Conservation (phyloP, 2,329 filamentous ascomycete genomes). For the Colletotrichum higginsianum region DNA sequence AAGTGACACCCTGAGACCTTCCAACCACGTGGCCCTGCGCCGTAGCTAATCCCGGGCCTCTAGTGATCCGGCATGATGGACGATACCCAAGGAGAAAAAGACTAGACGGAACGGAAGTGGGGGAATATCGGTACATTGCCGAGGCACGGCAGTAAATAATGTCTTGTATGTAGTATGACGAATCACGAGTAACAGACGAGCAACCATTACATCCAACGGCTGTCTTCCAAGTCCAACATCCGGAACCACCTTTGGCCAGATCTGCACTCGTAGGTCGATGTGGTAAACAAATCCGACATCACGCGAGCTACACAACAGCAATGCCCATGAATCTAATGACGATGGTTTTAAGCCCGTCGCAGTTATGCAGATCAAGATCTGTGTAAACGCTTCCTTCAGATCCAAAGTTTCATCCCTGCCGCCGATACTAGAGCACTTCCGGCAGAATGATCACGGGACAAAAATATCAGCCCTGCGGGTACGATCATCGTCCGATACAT, state of each 20-base stretch:
- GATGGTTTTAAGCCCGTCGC: neutral
- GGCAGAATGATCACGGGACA: neutral
- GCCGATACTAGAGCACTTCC: neutral
- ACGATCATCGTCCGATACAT: conserved; percentile 11
- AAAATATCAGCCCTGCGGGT: conserved; percentile 14
- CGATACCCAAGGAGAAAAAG: neutral
- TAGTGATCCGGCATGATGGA: conserved; percentile 21
- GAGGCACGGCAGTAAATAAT: conserved; percentile 5
- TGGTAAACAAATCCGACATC: too few species aligned
- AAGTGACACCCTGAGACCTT: conserved; percentile 28
- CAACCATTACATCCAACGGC: neutral
- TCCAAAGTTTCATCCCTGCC: neutral
- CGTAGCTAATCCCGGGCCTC: neutral
- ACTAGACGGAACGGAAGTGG: neutral
- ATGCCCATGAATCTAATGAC: conserved; percentile 12
- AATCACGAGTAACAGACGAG: conserved; percentile 30
- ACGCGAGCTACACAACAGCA: too few species aligned
- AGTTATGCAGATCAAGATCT: neutral
- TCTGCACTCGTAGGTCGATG: too few species aligned
- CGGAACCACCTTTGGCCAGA: neutral
- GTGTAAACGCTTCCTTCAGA: neutral
- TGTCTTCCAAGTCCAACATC: neutral
- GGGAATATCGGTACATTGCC: neutral
- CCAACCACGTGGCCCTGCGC: neutral
- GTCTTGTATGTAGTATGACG: conserved; percentile 21